Percentiles rank a stretch among this genome's conserved stretches.
Conservation (phyloP, 2,329 filamentous ascomycete genomes). For the Penicillium sp. region DNA sequence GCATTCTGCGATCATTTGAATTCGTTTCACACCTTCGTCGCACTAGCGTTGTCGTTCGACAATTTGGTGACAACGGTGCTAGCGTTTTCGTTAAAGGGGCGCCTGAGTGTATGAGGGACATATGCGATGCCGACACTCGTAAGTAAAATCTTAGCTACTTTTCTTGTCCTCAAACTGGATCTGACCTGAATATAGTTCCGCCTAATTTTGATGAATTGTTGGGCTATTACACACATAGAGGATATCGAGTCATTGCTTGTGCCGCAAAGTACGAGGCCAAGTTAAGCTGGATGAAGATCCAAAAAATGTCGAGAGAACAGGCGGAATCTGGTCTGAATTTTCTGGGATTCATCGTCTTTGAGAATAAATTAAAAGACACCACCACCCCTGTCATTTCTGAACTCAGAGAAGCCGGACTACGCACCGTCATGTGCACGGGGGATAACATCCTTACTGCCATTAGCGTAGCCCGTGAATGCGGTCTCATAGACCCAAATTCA, state of each 20-base stretch:
- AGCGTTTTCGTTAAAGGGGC: slow-evolving; percentile 95
- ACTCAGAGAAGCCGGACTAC: slow-evolving; percentile 75
- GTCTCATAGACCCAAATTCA: slow-evolving; percentile 71
- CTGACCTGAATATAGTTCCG: slow-evolving; percentile 55
- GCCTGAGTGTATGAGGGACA: slow-evolving; percentile 92
- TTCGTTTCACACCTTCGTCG: slow-evolving; percentile 90
- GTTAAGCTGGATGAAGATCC: slow-evolving; percentile 87
- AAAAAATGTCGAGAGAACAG: slow-evolving; percentile 85
- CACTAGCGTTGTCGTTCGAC: slow-evolving; percentile 86
- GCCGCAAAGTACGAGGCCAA: slow-evolving; percentile 84
- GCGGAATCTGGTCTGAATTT: slow-evolving; percentile 83
- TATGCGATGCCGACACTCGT: slow-evolving; percentile 79
- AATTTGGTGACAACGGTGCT: slow-evolving; percentile 78
- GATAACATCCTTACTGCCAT: slow-evolving; percentile 98
- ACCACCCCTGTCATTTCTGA: slow-evolving; percentile 79
- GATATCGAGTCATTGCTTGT: slow-evolving; percentile 93
- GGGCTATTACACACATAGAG: slow-evolving; percentile 87
- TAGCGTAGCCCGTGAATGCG: slow-evolving; percentile 87
- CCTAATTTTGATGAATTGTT: slow-evolving; percentile 85
- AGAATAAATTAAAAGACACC: slow-evolving; percentile 93
- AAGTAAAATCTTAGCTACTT: slow-evolving; percentile 32
- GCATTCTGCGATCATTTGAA: slow-evolving; percentile 87
- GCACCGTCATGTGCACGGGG: slow-evolving; percentile 92
- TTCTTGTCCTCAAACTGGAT: not conserved
- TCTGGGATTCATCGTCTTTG: slow-evolving; percentile 94